These are phyloP conservation scores for Lablab purpureus DNA, from an alignment of 306 rosid species.

Conservation along the genomic window DNA sequence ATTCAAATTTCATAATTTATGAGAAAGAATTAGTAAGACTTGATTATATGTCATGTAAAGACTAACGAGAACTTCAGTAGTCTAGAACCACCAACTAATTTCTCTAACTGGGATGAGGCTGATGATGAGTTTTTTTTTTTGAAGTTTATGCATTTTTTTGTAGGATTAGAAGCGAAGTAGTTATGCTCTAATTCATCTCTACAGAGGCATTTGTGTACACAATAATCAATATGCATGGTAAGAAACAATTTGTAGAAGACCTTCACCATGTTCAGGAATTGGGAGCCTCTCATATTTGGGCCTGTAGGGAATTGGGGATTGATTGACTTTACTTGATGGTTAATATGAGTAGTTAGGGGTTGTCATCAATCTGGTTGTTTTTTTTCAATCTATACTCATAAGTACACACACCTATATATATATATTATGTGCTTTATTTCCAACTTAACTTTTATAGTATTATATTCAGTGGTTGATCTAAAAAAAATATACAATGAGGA, in stretches of 20 bases:
- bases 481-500: background rate
- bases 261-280: background rate
- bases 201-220: slow-evolving; percentile 21
- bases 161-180: slow-evolving; percentile 1
- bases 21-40: background rate
- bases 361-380: background rate
- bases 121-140: background rate
- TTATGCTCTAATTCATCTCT: slow-evolving; percentile 21
- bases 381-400: too few species aligned
- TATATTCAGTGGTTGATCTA: background rate
- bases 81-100: background rate
- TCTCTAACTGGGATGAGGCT: too few species aligned
- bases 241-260: background rate
- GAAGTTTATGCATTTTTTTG: background rate
- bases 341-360: slow-evolving; percentile 2
- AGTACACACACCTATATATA: background rate
- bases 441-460: background rate
- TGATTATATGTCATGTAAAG: background rate
- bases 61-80: background rate
- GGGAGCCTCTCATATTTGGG: background rate
- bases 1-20: background rate
- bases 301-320: background rate
- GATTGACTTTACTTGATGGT: slow-evolving; percentile 7
- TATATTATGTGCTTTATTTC: background rate
- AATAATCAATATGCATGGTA: slow-evolving; percentile 9